Evolutionary conservation across 306 rosid genomes (phyloP), one percentile per base, ranked within the genome.

Genomic region (Bauhinia variegata): DNA sequence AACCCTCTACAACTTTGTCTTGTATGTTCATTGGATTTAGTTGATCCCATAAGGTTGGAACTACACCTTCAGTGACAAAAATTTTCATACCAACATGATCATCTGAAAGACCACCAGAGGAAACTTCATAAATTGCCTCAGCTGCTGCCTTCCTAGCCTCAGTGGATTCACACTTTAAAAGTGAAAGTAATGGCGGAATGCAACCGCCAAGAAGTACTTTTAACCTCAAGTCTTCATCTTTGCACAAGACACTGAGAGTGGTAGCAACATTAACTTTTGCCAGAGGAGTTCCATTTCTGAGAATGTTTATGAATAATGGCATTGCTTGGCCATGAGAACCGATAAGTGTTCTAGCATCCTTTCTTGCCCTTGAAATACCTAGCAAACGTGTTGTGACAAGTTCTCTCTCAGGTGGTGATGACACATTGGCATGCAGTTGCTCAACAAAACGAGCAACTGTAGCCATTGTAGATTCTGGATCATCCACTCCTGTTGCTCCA

Each of bases 181-280:
- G 89, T 60, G 95, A 84, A 60, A 93, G 91, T 78, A 93, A 82
- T 7, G 96, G 96, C 0, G 98, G 98, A 69, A 93, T 90, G 80
- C 98, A 93, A 49, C 98, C 98, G 31, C 98, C 98, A 48, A 93
- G 89, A 76, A 93, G 97, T 66, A 93, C 98, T 83, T 88, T 93
- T 68, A 89, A 84, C 71, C 98, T 91, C 55, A 93, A 63, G 53
- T 93, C 98, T 63, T 86, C 96, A 71, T 89, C 93, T 85, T 89
- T 93, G 84, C 97, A 93, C 67, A 93, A 82, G 68, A 77, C 82
- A 80, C 88, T 85, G 17, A 93, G 79, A 70, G 87, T 89, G 73
- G 84, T 69, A 50, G 98, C 98, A 68, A 89, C 91, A 77, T 88
- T 86, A 72, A 89, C 89, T 86, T 88, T 93, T 51, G 98, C 98